phyloP scores from a whole-genome alignment of 306 rosid species.

The Glycine latifolia region DNA sequence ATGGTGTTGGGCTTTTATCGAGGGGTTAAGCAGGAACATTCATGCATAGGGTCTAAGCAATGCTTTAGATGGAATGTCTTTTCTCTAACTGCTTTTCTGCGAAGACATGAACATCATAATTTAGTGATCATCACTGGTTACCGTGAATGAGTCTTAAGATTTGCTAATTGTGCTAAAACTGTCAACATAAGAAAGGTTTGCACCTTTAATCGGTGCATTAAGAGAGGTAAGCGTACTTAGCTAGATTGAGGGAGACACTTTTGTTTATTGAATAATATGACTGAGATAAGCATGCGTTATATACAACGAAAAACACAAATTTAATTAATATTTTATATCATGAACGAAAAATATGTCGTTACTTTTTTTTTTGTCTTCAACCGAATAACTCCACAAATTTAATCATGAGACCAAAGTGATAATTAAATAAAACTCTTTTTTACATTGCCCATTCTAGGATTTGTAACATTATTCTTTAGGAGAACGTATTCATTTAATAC shows the following conservation, averaged over 20 bases:
- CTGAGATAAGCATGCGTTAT: neutral
- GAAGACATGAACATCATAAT: conserved; percentile 54
- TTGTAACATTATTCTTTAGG: neutral
- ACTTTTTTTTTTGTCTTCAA: neutral
- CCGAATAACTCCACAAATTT: neutral
- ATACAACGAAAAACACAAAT: neutral
- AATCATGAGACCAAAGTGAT: neutral
- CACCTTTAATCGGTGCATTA: conserved; percentile 20
- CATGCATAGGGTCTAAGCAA: conserved; percentile 68
- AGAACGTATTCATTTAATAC: neutral
- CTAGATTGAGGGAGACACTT: conserved; percentile 49
- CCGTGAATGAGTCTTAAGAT: conserved; percentile 34
- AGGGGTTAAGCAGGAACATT: conserved; percentile 71
- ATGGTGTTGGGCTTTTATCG: conserved; percentile 77
- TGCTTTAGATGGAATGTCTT: conserved; percentile 66
- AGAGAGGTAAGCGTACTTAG: conserved; percentile 39
- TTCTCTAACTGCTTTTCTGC: conserved; percentile 66
- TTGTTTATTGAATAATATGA: conserved; percentile 34
- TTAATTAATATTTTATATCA: too few species aligned
- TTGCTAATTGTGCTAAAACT: conserved; percentile 6
- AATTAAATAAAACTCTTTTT: neutral
- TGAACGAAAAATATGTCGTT: too few species aligned
- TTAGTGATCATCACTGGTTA: conserved; percentile 39
- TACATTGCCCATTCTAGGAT: neutral
- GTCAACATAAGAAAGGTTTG: conserved; percentile 16